Evolutionary conservation across 2,329 filamentous ascomycete species (phyloP).

Genomic region (Aspergillus floridensis): DNA sequence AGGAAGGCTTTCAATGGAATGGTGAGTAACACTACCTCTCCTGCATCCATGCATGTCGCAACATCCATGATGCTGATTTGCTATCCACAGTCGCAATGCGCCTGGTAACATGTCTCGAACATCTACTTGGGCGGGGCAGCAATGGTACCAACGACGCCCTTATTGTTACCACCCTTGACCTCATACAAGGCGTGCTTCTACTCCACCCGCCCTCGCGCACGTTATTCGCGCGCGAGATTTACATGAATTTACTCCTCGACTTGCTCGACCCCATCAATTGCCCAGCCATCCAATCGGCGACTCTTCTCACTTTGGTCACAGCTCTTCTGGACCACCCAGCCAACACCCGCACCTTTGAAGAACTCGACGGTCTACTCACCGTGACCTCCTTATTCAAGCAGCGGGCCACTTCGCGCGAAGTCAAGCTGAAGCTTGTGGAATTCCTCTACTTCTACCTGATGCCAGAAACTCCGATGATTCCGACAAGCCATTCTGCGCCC

Average conservation of each 20-base stretch:
- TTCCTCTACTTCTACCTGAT: slow-evolving; percentile 99
- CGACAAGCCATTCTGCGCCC: slow-evolving; percentile 26
- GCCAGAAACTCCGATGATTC: slow-evolving; percentile 66
- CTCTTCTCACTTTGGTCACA: slow-evolving; percentile 84
- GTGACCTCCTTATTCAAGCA: slow-evolving; percentile 92
- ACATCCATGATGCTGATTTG: slow-evolving; percentile 4
- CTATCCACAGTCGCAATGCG: slow-evolving; percentile 66
- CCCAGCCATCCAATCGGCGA: slow-evolving; percentile 85
- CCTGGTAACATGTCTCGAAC: slow-evolving; percentile 79
- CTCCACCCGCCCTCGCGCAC: slow-evolving; percentile 86
- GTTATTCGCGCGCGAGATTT: slow-evolving; percentile 81
- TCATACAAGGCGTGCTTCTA: slow-evolving; percentile 83
- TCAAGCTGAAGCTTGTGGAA: slow-evolving; percentile 94
- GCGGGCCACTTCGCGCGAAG: slow-evolving; percentile 76
- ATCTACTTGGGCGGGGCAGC: slow-evolving; percentile 76
- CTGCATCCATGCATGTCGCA: background rate
- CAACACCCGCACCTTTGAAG: slow-evolving; percentile 90
- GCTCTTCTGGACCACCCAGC: slow-evolving; percentile 80
- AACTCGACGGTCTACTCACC: slow-evolving; percentile 84
- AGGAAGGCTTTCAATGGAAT: slow-evolving; percentile 98
- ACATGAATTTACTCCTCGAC: slow-evolving; percentile 96
- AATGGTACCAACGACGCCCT: slow-evolving; percentile 82
- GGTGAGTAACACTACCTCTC: slow-evolving; percentile 42
- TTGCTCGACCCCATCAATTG: slow-evolving; percentile 91
- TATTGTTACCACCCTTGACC: slow-evolving; percentile 81